These are phyloP conservation scores for Mycena rebaudengoi DNA, from an alignment of 768 basidiomycete species.

Conservation along the genomic window DNA sequence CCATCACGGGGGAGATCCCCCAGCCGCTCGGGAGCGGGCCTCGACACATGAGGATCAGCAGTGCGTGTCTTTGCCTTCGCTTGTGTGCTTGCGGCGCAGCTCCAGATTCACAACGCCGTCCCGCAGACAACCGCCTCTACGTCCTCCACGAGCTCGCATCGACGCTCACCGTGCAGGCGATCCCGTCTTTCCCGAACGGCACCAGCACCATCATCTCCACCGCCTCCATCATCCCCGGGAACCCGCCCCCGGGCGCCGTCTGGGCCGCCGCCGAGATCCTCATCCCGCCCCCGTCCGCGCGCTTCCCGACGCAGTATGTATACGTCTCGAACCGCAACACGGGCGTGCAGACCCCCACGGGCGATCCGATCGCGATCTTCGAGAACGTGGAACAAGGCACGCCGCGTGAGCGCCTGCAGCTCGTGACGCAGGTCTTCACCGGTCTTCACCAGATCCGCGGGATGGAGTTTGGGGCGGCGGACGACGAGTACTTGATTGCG, in stretches of 20 bases:
- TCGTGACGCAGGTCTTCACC: constrained; percentile 57
- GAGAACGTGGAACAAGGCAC: constrained; percentile 47
- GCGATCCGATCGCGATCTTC: constrained; percentile 62
- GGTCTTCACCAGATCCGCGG: constrained; percentile 58
- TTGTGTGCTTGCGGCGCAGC: neutral
- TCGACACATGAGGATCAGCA: constrained; percentile 52
- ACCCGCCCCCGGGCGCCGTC: constrained; percentile 44
- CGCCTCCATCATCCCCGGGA: constrained; percentile 47
- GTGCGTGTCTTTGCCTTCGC: constrained; percentile 28
- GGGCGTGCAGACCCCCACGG: constrained; percentile 42
- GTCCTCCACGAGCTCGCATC: constrained; percentile 55
- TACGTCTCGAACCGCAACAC: constrained; percentile 59
- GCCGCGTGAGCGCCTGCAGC: constrained; percentile 39
- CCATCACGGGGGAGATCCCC: constrained; percentile 67
- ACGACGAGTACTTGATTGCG: constrained; percentile 61
- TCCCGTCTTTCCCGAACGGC: constrained; percentile 50
- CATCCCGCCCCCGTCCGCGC: constrained; percentile 41
- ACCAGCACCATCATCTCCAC: constrained; percentile 48
- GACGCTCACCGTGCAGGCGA: constrained; percentile 51
- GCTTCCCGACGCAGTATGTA: constrained; percentile 49
- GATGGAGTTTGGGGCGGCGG: constrained; percentile 53
- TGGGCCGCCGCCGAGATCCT: constrained; percentile 59
- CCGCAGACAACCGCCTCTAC: constrained; percentile 51
- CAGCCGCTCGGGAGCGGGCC: constrained; percentile 74
- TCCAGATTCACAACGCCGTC: too few species aligned